These are phyloP conservation scores for Phialocephala sp. DNA, from an alignment of 2,329 filamentous ascomycete genomes.

Conservation along the genomic window DNA sequence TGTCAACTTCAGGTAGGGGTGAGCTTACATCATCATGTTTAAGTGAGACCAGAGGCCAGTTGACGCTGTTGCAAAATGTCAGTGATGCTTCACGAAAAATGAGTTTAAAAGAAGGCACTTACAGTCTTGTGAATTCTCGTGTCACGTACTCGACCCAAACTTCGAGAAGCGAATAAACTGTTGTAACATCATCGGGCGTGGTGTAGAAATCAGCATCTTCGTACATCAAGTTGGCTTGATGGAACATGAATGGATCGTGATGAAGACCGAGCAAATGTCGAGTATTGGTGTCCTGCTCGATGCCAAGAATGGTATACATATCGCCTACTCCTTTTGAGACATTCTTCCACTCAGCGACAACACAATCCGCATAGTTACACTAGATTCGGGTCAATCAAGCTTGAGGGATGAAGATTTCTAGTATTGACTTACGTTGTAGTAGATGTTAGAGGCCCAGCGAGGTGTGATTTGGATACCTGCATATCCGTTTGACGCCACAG, in stretches of 20 bases:
- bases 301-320: slow-evolving; percentile 57
- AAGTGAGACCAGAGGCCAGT: slow-evolving; percentile 58
- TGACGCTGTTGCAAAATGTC: slow-evolving; percentile 23
- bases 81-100: neutral
- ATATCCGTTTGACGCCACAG: slow-evolving; percentile 56
- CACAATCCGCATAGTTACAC: slow-evolving; percentile 30
- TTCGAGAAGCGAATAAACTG: slow-evolving; percentile 12
- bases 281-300: slow-evolving; percentile 57
- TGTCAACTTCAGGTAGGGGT: neutral
- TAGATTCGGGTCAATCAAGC: neutral
- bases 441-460: slow-evolving; percentile 65
- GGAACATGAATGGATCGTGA: slow-evolving; percentile 48
- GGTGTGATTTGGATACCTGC: slow-evolving; percentile 61
- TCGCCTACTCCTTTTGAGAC: slow-evolving; percentile 55
- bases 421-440: slow-evolving; percentile 54
- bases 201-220: slow-evolving; percentile 26
- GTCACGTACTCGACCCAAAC: slow-evolving; percentile 18
- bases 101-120: neutral
- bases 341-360: slow-evolving; percentile 58
- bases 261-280: slow-evolving; percentile 59
- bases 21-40: slow-evolving; percentile 61
- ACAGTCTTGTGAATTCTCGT: slow-evolving; percentile 16
- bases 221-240: slow-evolving; percentile 63
- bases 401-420: neutral
- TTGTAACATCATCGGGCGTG: slow-evolving; percentile 23